Evolutionary conservation across 164 flowering plant species (phyloP), one percentile per base, ranked within the genome.

Genomic region (Saururus chinensis): DNA sequence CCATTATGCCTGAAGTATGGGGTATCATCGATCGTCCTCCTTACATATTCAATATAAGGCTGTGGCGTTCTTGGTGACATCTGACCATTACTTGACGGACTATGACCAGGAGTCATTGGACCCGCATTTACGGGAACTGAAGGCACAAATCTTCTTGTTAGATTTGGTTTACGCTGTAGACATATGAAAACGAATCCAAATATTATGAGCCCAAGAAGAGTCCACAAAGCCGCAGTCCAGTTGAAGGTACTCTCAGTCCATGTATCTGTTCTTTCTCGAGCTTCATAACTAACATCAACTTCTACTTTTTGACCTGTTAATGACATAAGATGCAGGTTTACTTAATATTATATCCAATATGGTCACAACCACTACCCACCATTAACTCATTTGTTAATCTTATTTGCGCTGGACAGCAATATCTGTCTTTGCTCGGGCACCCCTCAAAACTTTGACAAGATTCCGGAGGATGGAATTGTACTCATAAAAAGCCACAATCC

Each of bases 11-110:
- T 79, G 66, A 85, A 87, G 67, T 89, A 75, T 0, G 98, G 98
- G 35, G 98, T 89, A 76, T 89, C 96, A 65, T 92, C 96, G 14
- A 92, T 77, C n/a, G 98, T 92, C 68, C 83, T 80, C 74, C 89
- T 77, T 40, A 92, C 82, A 65, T 92, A 92, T n/a, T 92, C 98
- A 0, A 87, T 62, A 61, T 81, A 92, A 1, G 90, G 91, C 71
- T 75, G 85, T 13, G 96, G 98, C 35, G 98, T 92, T 54, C 80
- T 82, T 16, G 95, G 96, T 56, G 96, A 79, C 13, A 61, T 73
- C 59, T 77, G 84, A 8, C 45, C 65, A n/a, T n/a, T 30, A 48
- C 40, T 16, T 57, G 71, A 42, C 16, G 74, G 57, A 13, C 81
- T 70, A 62, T 74, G 80, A 22, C 68, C 74, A 25, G 96, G 88